Conservation (phyloP, 73 alveolate genomes). For the Blepharisma japonicum region DNA sequence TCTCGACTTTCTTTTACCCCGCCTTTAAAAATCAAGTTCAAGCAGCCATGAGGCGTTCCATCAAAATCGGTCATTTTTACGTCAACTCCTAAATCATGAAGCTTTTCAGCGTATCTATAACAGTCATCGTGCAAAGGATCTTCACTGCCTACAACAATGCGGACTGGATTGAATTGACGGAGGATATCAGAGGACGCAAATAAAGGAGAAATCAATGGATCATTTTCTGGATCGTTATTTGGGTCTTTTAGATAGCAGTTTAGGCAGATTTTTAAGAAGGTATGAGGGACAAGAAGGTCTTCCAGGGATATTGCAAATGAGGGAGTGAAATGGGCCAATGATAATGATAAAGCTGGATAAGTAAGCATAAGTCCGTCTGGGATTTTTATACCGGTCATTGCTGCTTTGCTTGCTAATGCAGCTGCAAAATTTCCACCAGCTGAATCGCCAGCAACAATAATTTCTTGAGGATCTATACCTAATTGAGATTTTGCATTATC, state of each 20-base stretch:
- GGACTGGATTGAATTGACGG: conserved; percentile 55
- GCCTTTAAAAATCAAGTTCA: conserved; percentile 33
- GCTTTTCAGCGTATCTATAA: conserved; percentile 35
- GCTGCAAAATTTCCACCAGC: conserved; percentile 97
- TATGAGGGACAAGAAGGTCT: conserved; percentile 85
- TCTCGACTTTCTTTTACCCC: conserved; percentile 25
- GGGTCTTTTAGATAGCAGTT: conserved; percentile 61
- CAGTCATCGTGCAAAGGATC: conserved; percentile 77
- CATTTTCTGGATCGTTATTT: conserved; percentile 35
- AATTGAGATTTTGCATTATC: conserved; percentile 60
- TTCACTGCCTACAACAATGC: conserved; percentile 65
- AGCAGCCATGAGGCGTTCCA: conserved; percentile 41
- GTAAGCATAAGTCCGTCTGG: conserved; percentile 79
- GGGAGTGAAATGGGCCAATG: conserved; percentile 51
- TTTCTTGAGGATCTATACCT: conserved; percentile 69
- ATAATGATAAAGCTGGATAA: conserved; percentile 76
- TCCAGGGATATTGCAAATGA: conserved; percentile 57
- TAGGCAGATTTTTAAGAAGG: conserved; percentile 82
- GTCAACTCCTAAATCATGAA: neutral
- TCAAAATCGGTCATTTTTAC: conserved; percentile 29
- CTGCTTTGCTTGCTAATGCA: conserved; percentile 59
- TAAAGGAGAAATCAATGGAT: conserved; percentile 69
- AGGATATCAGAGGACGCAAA: conserved; percentile 48
- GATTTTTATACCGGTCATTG: conserved; percentile 59
- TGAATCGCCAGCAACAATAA: conserved; percentile 93